phyloP scores from a whole-genome alignment of 192 early-diverging fungal genomes.

The Coemansia sp. region DNA sequence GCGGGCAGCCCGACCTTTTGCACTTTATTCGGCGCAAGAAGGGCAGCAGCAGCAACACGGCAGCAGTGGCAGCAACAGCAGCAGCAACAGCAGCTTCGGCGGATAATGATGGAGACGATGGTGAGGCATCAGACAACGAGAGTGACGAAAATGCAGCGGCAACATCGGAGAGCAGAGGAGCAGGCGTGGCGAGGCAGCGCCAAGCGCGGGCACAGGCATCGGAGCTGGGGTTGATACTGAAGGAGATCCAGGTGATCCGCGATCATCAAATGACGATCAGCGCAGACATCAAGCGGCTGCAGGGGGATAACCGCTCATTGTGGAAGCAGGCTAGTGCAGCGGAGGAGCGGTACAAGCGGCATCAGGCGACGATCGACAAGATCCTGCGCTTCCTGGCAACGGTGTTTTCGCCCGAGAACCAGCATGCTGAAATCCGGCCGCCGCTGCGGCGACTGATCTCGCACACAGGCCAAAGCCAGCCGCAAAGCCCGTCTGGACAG shows the following conservation, averaged over 20 bases:
- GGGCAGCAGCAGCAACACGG: conserved; percentile 47
- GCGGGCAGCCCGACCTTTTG: conserved; percentile 86
- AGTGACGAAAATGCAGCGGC: not conserved
- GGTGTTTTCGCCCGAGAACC: conserved; percentile 66
- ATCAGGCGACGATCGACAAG: conserved; percentile 92
- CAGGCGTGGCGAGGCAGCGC: conserved; percentile 6
- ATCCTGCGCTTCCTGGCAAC: conserved; percentile 89
- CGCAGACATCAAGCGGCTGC: conserved; percentile 80
- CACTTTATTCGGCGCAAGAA: conserved; percentile 87
- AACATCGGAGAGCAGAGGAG: not conserved
- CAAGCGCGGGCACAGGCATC: conserved; percentile 27
- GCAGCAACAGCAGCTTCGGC: conserved; percentile 33
- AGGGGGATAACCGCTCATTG: conserved; percentile 83
- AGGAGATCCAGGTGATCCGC: conserved; percentile 85
- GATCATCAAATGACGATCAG: conserved; percentile 89
- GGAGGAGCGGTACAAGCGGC: conserved; percentile 76
- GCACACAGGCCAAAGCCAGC: not conserved
- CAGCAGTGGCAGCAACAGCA: conserved; percentile 19
- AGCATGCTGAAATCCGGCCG: conserved; percentile 33
- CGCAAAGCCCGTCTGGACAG: not conserved
- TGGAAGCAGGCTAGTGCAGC: conserved; percentile 81
- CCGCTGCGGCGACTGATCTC: conserved; percentile 48
- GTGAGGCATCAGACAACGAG: not conserved
- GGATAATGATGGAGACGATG: conserved; percentile 37
- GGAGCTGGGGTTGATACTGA: conserved; percentile 44